Base-by-base conservation (phyloP, 176 grass and related monocot genomes). In the Eremochloa ophiuroides region DNA sequence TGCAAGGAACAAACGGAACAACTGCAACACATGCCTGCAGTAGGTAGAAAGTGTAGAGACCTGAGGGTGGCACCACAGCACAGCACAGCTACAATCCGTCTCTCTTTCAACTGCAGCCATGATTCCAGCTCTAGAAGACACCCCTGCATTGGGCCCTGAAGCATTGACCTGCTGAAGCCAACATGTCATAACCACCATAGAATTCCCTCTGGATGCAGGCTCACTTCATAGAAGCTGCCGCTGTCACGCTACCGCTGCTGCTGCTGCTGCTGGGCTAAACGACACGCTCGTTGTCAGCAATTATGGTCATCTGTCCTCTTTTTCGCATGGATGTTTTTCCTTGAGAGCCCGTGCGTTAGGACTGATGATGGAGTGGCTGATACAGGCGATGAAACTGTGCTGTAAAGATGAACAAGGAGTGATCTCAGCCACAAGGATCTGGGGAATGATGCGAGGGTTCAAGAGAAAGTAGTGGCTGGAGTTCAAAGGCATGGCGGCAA, bases 51-150 rank as follows among this genome's bases (percentile, higher is more conserved):
- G 60, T 34, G 75, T 5, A 22, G 2, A 70, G 10, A 23, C 53
- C 25, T 58, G 55, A 59, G 20, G 15, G 72, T 51, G 40, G 79
- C 62, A 12, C 41, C 46, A 58, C 43, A 58, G 18, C 58, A 46
- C 60, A 58, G 18, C 64, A 50, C 61, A 68, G 63, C 5, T 79
- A 63, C 74, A 82, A 43, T 28, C 68, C 15, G 78, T 62, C 40
- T 67, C 7, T 53, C 40, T 79, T 86, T 86, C 84, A 79, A 86
- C 74, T 10, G 74, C 61, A 62, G 68, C 61, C 74, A 90, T 90
- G 50, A 90, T 90, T 83, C 53, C 67, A 74, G 31, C 84, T 86
- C 63, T 83, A 62, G 84, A 90, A 86, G 40, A 69, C 68, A 83
- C n/a, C 27, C 60, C 37, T 66, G 60, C 64, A 73, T 51, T 74